Evolutionary conservation across 2,329 filamentous ascomycete genomes (phyloP), one percentile per base, ranked within the genome.

Genomic region (Fusarium foetens): DNA sequence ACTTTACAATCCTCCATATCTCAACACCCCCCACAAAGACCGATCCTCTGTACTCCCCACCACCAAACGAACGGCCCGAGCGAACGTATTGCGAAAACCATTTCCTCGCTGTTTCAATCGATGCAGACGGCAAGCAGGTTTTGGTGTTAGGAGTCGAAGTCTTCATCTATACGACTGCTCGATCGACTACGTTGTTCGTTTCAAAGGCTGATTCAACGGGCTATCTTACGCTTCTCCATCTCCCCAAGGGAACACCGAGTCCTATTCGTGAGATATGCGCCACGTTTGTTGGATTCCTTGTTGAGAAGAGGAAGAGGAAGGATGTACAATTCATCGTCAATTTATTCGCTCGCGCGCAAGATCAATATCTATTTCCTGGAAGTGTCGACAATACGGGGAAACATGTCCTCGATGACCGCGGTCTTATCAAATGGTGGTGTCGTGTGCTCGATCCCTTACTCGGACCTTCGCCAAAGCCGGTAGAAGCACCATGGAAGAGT

Each of bases 171-270:
- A 93, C 91, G 1, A 97, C 95, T 0, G 88, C 89, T 49, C 88
- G 89, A 75, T 88, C 94, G 29, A 97, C 93, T 3, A 98, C 93
- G 8, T 88, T 98, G 59, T 99, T 99, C 80, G 92, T 99, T 29
- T 95, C 95, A 71, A 99, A 99, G 82, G 96, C 96, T 53, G 96
- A 99, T 83, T 98, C 96, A 14, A 98, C 95, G 0, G 96, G 97
- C 29, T 97, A 94, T 79, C 84, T 98, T 14, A 86, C 91, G 73
- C 85, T 92, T 4, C 84, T 95, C 39, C 83, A 88, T 23, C 84
- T 93, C 0, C 88, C 91, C 21, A 88, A 84, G 73, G 86, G 88
- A n/a, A 85, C 87, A 0, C 85, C 89, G 1, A 96, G 93, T 7
- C 94, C 94, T 0, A 87, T 97, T 54, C 90, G 93, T 70, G 86